These are phyloP conservation scores for Fusarium zealandicum DNA, from an alignment of 2,329 filamentous ascomycete species.

Conservation along the genomic window DNA sequence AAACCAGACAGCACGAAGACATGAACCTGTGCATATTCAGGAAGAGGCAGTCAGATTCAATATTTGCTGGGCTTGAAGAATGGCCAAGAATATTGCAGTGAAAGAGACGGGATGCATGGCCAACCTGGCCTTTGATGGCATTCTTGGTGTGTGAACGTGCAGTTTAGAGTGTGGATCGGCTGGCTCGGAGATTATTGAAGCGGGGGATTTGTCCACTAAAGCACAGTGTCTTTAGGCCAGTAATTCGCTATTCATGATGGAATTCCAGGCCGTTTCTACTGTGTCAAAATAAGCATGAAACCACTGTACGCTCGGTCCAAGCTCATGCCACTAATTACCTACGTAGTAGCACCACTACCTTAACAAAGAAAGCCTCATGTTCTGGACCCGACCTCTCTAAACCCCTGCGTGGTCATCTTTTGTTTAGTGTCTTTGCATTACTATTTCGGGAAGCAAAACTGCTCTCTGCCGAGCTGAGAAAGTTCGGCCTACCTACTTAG, in stretches of 20 bases:
- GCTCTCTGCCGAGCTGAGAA: conserved; percentile 1
- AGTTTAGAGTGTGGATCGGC: background rate
- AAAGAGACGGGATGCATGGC: no score
- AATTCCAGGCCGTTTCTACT: conserved; percentile 4
- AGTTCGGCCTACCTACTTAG: background rate
- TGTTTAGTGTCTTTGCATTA: background rate
- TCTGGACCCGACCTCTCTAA: background rate
- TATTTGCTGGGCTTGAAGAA: background rate
- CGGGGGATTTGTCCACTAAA: background rate
- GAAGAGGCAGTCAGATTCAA: background rate
- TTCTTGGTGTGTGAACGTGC: background rate
- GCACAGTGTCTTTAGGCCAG: background rate
- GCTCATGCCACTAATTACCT: no score
- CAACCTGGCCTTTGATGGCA: no score
- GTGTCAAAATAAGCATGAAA: background rate
- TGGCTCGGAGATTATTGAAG: background rate
- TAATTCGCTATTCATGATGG: background rate
- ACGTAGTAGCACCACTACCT: no score
- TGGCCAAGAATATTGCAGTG: background rate
- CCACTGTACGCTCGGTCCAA: background rate
- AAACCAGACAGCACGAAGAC: background rate
- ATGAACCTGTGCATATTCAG: background rate
- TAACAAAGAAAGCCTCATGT: background rate
- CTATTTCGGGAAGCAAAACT: conserved; percentile 4
- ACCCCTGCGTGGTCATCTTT: background rate